phyloP scores from a whole-genome alignment of 371 early-diverging fungal genomes.

The Rhizopus microsporus region DNA sequence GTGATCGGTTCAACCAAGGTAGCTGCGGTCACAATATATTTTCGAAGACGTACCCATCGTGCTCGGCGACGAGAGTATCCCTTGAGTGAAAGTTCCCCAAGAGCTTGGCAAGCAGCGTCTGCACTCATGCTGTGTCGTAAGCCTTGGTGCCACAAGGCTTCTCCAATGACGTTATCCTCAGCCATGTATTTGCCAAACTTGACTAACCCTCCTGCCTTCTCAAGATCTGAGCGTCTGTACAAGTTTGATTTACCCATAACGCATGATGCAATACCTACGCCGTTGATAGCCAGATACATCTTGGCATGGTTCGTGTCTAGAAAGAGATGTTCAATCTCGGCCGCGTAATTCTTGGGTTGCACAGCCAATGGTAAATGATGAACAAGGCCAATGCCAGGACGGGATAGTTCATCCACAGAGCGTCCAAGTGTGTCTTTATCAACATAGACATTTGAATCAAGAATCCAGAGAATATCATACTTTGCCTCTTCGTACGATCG shows the following conservation, averaged over 20 bases:
- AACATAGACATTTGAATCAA: constrained; percentile 88
- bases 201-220: constrained; percentile 77
- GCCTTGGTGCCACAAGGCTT: constrained; percentile 80
- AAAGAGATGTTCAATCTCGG: constrained; percentile 84
- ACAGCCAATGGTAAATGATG: constrained; percentile 90
- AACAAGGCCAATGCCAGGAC: constrained; percentile 86
- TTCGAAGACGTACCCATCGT: constrained; percentile 92
- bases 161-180: constrained; percentile 94
- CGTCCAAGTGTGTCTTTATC: constrained; percentile 76
- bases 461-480: constrained; percentile 92
- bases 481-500: constrained; percentile 76
- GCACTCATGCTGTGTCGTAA: constrained; percentile 82
- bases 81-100: constrained; percentile 68
- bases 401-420: constrained; percentile 69
- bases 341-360: constrained; percentile 71
- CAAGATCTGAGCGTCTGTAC: constrained; percentile 85
- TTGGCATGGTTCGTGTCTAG: constrained; percentile 90
- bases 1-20: constrained; percentile 91
- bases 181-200: constrained; percentile 88
- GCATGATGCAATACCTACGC: constrained; percentile 79
- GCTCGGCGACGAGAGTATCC: constrained; percentile 84
- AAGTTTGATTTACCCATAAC: constrained; percentile 94
- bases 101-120: constrained; percentile 82
- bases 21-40: constrained; percentile 84
- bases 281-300: constrained; percentile 92